Evolutionary conservation across 805 yeast species (phyloP).

Genomic region (Priceomyces melissophilus): DNA sequence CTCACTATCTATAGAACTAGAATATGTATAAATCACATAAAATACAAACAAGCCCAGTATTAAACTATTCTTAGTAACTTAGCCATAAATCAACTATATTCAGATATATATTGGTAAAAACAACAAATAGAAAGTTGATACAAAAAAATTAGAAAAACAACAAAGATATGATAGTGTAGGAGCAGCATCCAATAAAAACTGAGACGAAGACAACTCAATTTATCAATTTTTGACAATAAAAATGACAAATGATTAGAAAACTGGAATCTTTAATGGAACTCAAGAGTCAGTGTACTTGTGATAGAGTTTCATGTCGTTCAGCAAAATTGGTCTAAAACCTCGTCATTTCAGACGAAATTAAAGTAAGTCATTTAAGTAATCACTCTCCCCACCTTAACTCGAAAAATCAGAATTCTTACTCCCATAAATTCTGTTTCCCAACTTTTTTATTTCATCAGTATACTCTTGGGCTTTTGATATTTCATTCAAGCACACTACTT

Average conservation of each 20-base stretch:
- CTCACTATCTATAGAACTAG: not conserved
- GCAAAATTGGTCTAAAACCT: too few species aligned
- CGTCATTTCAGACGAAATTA: too few species aligned
- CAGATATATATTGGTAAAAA: slow-evolving; percentile 4
- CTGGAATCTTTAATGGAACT: not conserved
- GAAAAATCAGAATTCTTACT: not conserved
- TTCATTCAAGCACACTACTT: not conserved
- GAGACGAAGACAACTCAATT: not conserved
- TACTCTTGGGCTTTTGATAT: not conserved
- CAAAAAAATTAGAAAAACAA: not conserved
- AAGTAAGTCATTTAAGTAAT: too few species aligned
- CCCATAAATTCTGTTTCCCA: too few species aligned
- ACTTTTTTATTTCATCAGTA: too few species aligned
- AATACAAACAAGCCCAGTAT: not conserved
- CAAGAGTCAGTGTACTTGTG: too few species aligned
- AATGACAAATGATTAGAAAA: not conserved
- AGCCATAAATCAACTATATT: slow-evolving; percentile 4
- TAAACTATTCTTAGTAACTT: not conserved
- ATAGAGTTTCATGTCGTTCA: too few species aligned
- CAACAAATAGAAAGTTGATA: slow-evolving; percentile 2
- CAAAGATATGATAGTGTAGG: not conserved
- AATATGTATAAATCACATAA: not conserved
- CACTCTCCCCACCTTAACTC: too few species aligned
- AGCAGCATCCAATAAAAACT: not conserved
- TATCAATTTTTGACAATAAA: not conserved